Base-by-base conservation (phyloP, 768 basidiomycete species). In the Panaeolus cyanescens region DNA sequence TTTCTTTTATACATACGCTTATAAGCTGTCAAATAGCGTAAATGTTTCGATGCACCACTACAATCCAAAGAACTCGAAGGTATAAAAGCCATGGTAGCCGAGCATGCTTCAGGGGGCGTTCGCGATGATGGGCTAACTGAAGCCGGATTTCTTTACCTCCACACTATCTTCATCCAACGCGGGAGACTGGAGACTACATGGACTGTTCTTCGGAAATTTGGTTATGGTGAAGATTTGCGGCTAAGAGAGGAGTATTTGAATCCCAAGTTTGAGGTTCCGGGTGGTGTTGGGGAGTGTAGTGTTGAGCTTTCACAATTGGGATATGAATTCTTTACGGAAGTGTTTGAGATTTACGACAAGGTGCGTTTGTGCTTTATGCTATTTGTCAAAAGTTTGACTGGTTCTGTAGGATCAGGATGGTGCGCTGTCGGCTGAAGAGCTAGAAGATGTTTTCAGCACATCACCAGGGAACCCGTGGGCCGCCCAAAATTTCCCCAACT, bases 401-500 rank as follows among this genome's bases (percentile, higher is more conserved):
- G 19, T 64, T 30, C 55, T 6, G 1, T 63, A 95, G 93, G 96
- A 99, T 72, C 90, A 95, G 77, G 96, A 99, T 71, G 96, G 96
- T 50, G 95, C 96, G 1, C 73, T 99, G 54, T 95, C 92, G 37
- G 79, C 84, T 15, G 77, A 79, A 12, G 96, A 99, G 71, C 82
- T 99, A 31, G 87, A 91, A 30, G 90, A 94, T 28, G 78, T 98
- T 7, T 97, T 99, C 73, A 91, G 89, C 66, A 98, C 96, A 8
- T 93, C 95, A 13, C 95, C 96, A 0, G 96, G 95, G 1, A 96
- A 96, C 70, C 96, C 96, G n/a, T 99, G 96, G 96, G 81, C 85
- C 13, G 84, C 82, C n/a, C 90, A 92, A 68, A 92, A 90, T 53
- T 97, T 96, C 75, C 93, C 95, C 0, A 93, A 96, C 67, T 95